phyloP scores from a whole-genome alignment of 495 filamentous ascomycete genomes.

The Oidiodendron maius region DNA sequence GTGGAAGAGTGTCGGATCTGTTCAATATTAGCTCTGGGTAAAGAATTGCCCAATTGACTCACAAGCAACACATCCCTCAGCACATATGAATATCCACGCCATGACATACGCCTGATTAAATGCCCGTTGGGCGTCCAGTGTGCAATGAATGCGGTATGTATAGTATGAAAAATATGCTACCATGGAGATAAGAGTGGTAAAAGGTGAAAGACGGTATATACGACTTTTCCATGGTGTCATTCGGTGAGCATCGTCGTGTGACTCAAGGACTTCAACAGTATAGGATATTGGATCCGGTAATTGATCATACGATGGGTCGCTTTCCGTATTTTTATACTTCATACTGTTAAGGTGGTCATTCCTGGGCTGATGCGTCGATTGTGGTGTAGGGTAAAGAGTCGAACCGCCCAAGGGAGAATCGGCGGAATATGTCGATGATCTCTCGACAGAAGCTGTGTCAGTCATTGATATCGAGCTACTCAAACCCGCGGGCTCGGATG shows the following conservation, averaged over 20 bases:
- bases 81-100: slow-evolving; percentile 18
- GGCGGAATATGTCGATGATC: neutral
- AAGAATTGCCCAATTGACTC: slow-evolving; percentile 1
- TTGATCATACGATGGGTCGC: neutral
- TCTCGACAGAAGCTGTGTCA: neutral
- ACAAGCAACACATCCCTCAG: slow-evolving; percentile 16
- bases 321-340: neutral
- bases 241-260: slow-evolving; percentile 13
- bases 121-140: slow-evolving; percentile 10
- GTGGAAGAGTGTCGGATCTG: slow-evolving; percentile 17
- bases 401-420: neutral
- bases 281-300: slow-evolving; percentile 7
- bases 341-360: no score
- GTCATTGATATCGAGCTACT: neutral
- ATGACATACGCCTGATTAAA: slow-evolving; percentile 16
- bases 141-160: slow-evolving; percentile 17
- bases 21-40: neutral
- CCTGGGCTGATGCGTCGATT: neutral
- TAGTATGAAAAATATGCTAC: slow-evolving; percentile 16
- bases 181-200: slow-evolving; percentile 13
- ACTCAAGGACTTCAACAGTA: slow-evolving; percentile 11
- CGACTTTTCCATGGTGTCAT: slow-evolving; percentile 14
- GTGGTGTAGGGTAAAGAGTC: neutral
- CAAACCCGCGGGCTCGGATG: neutral
- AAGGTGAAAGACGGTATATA: slow-evolving; percentile 14